A percentile compares a stretch with the other conserved stretches of the same genome.
Evolutionary conservation across 345 rosid species (phyloP).

Genomic region (Euphorbia pulcherrima): DNA sequence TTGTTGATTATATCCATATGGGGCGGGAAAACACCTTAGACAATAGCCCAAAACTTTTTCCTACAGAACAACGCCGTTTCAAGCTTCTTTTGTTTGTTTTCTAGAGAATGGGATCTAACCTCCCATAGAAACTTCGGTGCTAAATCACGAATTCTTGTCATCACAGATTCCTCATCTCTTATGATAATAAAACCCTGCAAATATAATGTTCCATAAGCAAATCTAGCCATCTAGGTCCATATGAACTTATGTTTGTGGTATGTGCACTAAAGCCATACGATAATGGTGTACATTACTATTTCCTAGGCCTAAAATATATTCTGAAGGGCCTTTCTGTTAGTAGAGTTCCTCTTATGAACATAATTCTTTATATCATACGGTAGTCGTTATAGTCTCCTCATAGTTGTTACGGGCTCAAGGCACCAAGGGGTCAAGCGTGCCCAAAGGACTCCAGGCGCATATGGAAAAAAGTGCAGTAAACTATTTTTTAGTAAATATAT

Average conservation of each 20-base stretch:
- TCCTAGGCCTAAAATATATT: background rate
- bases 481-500: too few species aligned
- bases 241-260: too few species aligned
- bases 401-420: too few species aligned
- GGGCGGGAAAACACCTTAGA: constrained; percentile 21
- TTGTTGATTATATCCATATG: too few species aligned
- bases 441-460: too few species aligned
- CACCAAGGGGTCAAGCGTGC: too few species aligned
- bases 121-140: constrained; percentile 85
- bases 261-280: background rate
- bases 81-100: constrained; percentile 51
- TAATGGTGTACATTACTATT: background rate
- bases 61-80: constrained; percentile 70
- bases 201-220: background rate
- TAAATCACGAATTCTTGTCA: constrained; percentile 51
- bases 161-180: constrained; percentile 62
- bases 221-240: background rate
- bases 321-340: too few species aligned
- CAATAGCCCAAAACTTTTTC: constrained; percentile 79
- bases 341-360: background rate
- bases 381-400: background rate
- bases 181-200: constrained; percentile 76
- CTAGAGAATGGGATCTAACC: constrained; percentile 47
- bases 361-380: background rate
- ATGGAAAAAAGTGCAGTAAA: too few species aligned